Evolutionary conservation across 192 early-diverging fungal genomes (phyloP), one percentile per base, ranked within the genome.

Genomic region (Spizellomyces sp.): DNA sequence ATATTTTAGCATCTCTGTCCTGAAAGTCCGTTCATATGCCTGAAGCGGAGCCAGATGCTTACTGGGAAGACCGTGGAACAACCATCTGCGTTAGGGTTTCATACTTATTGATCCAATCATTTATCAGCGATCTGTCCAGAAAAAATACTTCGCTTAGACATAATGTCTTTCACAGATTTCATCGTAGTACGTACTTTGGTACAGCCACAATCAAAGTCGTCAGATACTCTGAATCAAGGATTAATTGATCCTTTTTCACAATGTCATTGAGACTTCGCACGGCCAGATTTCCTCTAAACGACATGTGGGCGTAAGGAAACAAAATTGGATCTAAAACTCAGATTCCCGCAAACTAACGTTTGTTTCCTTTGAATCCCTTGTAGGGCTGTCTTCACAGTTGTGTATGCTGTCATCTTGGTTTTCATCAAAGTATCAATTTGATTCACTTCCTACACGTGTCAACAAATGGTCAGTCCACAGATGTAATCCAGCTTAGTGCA

Each of bases 41-140:
- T 36, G 27, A 36, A 36, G 27, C 27, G 27, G 27, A 36, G 27
- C 27, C 27, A 36, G 27, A 36, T 36, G 79, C 86, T 70, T 88
- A 95, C 93, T 82, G 77, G 58, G 92, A 89, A 5, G 96, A 98
- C 57, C 98, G 88, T 10, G 98, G 98, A 19, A 99, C 96, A 9
- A 99, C 93, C 94, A 96, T 96, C 55, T 91, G 86, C 4, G 96
- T 90, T 67, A 99, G 69, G 1, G 86, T 88, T 81, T 99, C 98
- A 82, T 99, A 99, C 44, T 77, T 83, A 70, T 85, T 83, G 8
- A 79, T 64, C 98, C 98, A 99, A 5, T 95, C 91, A 70, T 90
- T 91, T 67, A 87, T 84, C 44, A 87, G 78, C 21, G 71, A 80
- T 73, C 90, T 88, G 47, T 19, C 41, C 22, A 48, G 45, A 41